phyloP scores from a whole-genome alignment of 306 rosid genomes.

The Sophora flavescens region DNA sequence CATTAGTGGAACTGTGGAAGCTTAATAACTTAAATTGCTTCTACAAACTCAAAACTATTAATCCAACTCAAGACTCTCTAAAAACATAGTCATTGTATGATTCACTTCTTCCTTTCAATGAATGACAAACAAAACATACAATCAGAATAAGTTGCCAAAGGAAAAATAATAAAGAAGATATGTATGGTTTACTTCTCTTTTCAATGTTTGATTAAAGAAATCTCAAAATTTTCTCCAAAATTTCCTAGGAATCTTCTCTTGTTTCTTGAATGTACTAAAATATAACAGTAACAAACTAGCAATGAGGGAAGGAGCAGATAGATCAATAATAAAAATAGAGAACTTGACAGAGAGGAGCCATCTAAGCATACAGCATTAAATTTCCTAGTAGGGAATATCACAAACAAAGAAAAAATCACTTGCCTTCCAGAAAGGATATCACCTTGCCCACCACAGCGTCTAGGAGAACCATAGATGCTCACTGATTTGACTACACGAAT shows the following conservation, averaged over 20 bases:
- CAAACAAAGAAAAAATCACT: constrained; percentile 42
- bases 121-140: constrained; percentile 1
- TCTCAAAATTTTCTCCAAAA: background rate
- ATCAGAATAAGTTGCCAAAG: constrained; percentile 17
- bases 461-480: constrained; percentile 85
- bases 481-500: constrained; percentile 73
- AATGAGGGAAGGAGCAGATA: background rate
- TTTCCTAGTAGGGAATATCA: background rate
- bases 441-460: constrained; percentile 97
- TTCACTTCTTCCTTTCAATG: constrained; percentile 9
- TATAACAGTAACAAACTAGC: constrained; percentile 17
- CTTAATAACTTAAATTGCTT: constrained; percentile 12
- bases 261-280: constrained; percentile 28
- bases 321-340: background rate
- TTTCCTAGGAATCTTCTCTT: background rate
- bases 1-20: background rate
- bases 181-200: background rate
- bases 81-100: background rate
- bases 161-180: background rate
- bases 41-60: background rate
- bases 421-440: constrained; percentile 98
- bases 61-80: constrained; percentile 6
- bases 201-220: background rate
- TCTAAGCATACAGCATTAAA: constrained; percentile 9
- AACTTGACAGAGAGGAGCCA: constrained; percentile 3